Percentiles rank a stretch among this genome's conserved stretches.
Evolutionary conservation across 2,329 filamentous ascomycete species (phyloP).

Genomic region (Xylaria multiplex): DNA sequence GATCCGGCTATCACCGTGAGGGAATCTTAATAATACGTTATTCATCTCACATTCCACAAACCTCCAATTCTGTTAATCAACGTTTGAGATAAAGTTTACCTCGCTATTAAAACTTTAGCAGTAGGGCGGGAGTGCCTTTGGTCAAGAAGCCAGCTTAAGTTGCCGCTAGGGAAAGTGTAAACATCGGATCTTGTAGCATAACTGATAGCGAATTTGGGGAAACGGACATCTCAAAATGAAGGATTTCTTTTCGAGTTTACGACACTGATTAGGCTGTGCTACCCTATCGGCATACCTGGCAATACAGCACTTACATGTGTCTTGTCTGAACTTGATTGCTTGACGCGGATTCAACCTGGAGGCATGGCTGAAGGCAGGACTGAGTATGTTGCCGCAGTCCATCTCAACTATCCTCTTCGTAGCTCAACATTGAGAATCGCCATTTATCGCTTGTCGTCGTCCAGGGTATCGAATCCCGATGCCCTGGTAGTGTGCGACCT

Average conservation of each 20-base stretch:
- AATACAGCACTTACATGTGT: constrained; percentile 12
- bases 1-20: background rate
- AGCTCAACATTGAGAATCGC: background rate
- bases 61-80: background rate
- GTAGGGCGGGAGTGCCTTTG: background rate
- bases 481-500: constrained; percentile 7
- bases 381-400: constrained; percentile 1
- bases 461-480: constrained; percentile 9
- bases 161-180: background rate
- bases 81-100: constrained; percentile 18
- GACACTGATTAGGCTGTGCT: constrained; percentile 17
- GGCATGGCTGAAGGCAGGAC: background rate
- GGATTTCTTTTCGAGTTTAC: background rate
- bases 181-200: background rate
- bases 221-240: constrained; percentile 5
- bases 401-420: background rate
- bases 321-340: constrained; percentile 19
- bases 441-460: background rate
- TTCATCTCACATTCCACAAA: no score
- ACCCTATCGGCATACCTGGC: constrained; percentile 12
- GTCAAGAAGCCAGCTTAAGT: background rate
- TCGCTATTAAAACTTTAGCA: background rate
- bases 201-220: background rate
- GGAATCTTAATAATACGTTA: background rate
- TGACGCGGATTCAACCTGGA: background rate